Base-by-base conservation (phyloP, 257 asterid genomes). In the Solanum corneliomulleri region DNA sequence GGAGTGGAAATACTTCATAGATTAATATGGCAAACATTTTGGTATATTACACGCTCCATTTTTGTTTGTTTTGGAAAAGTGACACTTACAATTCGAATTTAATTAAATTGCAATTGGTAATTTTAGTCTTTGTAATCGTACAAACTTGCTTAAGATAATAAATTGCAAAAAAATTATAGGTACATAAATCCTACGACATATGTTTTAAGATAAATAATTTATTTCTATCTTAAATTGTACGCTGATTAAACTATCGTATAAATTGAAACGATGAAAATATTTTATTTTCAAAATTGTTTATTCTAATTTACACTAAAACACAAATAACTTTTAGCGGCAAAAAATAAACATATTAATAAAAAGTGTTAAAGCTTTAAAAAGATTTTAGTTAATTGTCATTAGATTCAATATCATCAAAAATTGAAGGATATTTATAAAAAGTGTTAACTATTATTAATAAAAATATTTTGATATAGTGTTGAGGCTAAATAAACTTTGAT, bases 1-100 rank as follows among this genome's bases (percentile, higher is more conserved):
- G 35, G 0, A 33, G 5, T 0, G 35, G 0, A 1, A 4, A 0
- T 33, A 4, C 35, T 3, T 33, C 0, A 33, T 33, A 33, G 35
- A 33, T 33, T 35, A 5, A 35, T 35, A n/a, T 64, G 0, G 33
- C 33, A 27, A 27, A 14, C 20, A 29, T 25, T 25, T 66, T 66
- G 20, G 18, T 12, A 7, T 14, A 29, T 14, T 15, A 13, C 72
- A 25, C 18, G 31, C 37, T 69, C 35, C 23, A 29, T 69, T 69
- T 15, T 6, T 7, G 20, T 69, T 70, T 1, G 11, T 70, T 70
- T 69, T 2, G 0, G 33, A 3, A 69, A 69, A 29, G 15, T 69
- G 76, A 69, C 39, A 69, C 23, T 68, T 13, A 29, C 18, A 29
- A 69, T 69, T 29, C 15, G 76, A 7, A 66, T 29, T 29, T 14